Evolutionary conservation across 805 yeast species (phyloP), one percentile per base, ranked within the genome.

Genomic region (Sugiyamaella valdiviana): DNA sequence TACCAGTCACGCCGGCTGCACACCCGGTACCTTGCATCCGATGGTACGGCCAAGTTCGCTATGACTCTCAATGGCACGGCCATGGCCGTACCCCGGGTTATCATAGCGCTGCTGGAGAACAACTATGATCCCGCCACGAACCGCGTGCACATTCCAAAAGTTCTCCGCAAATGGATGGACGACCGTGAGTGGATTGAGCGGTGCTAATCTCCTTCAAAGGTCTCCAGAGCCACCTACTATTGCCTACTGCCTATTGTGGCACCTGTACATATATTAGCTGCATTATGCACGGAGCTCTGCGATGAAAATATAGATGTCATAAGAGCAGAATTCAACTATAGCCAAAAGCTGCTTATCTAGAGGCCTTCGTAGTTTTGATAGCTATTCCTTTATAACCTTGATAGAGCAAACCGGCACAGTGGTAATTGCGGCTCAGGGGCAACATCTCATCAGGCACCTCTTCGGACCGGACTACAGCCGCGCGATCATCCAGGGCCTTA

Each of bases 11-110:
- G 96, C 64, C 75, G 98, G 59, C 72, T 93, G 57, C 81, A 82
- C 36, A 83, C 95, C 5, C 77, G 76, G 48, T 80, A 71, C 58
- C 71, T 69, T 47, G 63, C 65, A 29, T 42, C 46, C 0, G 68
- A 62, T 1, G 61, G 63, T 3, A 66, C 64, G 2, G 52, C 67
- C 57, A 60, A 58, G 29, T 85, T 74, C 60, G 88, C 79, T 0
- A 89, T 86, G 53, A 93, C 99, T 0, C 72, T 93, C 41, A 93
- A 93, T 57, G 99, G 97, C 15, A 93, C 99, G 0, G 96, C 96
- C 1, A 76, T 90, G 76, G 99, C 99, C 1, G 83, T 91, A 14
- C 99, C 99, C 1, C 72, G 99, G 51, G 83, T 90, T 1, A 80
- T 93, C 16, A 75, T 90, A 17, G 96, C 98, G 1, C 74, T 93